Conservation (phyloP, 1,139 yeast species). For the Yamadazyma blattariae region DNA sequence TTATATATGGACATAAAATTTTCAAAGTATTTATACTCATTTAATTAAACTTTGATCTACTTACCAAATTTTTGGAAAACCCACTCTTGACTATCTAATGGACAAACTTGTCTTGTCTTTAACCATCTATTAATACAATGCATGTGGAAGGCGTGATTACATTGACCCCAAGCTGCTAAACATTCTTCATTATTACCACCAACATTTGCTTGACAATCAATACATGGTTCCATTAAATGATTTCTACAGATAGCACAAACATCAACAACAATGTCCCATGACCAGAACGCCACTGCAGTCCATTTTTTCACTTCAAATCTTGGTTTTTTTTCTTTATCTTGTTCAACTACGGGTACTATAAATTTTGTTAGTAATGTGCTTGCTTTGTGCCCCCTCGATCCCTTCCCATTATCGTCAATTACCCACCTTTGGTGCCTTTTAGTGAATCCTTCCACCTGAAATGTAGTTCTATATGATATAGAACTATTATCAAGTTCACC, state of each 20-base stretch:
- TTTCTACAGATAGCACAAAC: conserved; percentile 98
- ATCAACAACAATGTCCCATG: conserved; percentile 97
- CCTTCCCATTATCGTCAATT: not conserved
- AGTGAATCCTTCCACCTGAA: no score
- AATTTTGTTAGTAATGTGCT: conserved; percentile 7
- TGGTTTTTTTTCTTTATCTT: conserved; percentile 23
- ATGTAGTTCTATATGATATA: not conserved
- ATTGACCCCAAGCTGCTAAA: conserved; percentile 95
- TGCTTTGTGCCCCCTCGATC: not conserved
- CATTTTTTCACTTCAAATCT: conserved; percentile 59
- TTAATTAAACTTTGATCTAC: no score
- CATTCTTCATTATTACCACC: conserved; percentile 76
- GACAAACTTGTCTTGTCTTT: conserved; percentile 96
- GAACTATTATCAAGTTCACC: no score
- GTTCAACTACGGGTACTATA: conserved; percentile 15
- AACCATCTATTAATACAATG: conserved; percentile 98
- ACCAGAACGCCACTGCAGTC: conserved; percentile 99
- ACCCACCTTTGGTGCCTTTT: not conserved
- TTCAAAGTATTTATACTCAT: no score
- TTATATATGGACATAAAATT: no score
- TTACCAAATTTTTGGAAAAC: conserved; percentile 77
- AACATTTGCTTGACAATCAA: conserved; percentile 90
- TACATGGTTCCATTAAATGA: conserved; percentile 98
- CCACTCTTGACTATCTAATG: conserved; percentile 95
- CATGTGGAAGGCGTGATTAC: conserved; percentile 92